phyloP scores from a whole-genome alignment of 371 early-diverging fungal species.

The Mucor indicus region DNA sequence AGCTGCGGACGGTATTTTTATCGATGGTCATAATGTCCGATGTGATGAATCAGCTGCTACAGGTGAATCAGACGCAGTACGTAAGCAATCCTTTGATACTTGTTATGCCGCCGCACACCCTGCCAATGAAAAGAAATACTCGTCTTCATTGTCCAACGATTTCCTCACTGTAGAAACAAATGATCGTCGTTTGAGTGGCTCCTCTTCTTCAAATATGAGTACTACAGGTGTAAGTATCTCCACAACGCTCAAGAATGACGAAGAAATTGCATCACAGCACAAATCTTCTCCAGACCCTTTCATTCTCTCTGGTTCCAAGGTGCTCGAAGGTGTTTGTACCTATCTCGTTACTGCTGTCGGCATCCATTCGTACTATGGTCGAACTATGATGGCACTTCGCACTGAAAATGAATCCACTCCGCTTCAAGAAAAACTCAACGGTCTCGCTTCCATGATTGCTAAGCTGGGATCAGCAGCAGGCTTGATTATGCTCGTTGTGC shows the following conservation, averaged over 20 bases:
- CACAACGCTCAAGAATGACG: background rate
- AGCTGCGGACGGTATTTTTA: constrained; percentile 84
- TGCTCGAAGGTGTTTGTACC: constrained; percentile 78
- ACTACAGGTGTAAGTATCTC: background rate
- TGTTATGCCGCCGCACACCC: constrained; percentile 9
- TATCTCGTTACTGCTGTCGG: constrained; percentile 74
- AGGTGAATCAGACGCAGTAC: constrained; percentile 87
- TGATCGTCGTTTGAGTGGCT: background rate
- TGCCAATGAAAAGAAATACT: constrained; percentile 6
- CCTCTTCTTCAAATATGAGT: background rate
- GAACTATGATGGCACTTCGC: constrained; percentile 72
- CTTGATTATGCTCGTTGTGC: constrained; percentile 59
- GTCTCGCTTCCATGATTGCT: constrained; percentile 68
- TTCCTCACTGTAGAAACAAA: constrained; percentile 7
- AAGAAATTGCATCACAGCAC: background rate
- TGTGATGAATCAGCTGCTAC: constrained; percentile 93
- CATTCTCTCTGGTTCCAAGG: constrained; percentile 71
- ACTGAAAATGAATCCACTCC: constrained; percentile 68
- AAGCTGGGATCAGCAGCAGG: constrained; percentile 70
- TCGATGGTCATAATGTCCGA: constrained; percentile 78
- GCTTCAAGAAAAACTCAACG: constrained; percentile 67
- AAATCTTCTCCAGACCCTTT: constrained; percentile 61
- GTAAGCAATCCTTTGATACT: constrained; percentile 41
- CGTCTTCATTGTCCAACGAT: background rate
- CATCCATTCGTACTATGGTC: constrained; percentile 71